These are phyloP conservation scores for Pleochaeta shiraiana DNA, from an alignment of 2,329 filamentous ascomycete genomes.

Conservation along the genomic window DNA sequence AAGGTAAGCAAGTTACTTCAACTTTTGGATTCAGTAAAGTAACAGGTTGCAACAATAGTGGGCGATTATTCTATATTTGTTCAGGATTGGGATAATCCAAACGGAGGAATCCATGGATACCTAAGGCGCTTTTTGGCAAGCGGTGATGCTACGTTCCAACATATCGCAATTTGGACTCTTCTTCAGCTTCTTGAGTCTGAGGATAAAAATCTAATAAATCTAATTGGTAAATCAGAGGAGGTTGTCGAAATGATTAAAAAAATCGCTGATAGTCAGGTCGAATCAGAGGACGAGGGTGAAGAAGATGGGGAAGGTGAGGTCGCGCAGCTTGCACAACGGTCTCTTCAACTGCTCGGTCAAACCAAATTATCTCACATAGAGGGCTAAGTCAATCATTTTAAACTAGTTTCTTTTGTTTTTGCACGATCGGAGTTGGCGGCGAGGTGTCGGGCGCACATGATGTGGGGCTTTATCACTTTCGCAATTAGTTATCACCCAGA, in stretches of 20 bases:
- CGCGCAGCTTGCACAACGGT: constrained; percentile 73
- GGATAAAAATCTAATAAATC: constrained; percentile 67
- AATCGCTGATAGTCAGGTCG: constrained; percentile 75
- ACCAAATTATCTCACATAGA: constrained; percentile 56
- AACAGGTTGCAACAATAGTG: constrained; percentile 32
- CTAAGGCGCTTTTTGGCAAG: constrained; percentile 81
- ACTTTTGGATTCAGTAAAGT: not conserved
- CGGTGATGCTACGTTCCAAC: constrained; percentile 92
- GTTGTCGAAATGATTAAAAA: constrained; percentile 80
- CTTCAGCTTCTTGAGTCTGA: constrained; percentile 91
- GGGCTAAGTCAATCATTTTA: constrained; percentile 21
- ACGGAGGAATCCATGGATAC: constrained; percentile 90
- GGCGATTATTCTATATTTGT: constrained; percentile 95
- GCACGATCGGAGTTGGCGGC: constrained; percentile 17
- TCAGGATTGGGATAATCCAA: constrained; percentile 78
- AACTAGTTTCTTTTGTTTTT: constrained; percentile 14
- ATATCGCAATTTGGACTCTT: constrained; percentile 97
- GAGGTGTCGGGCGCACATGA: constrained; percentile 17
- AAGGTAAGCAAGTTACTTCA: constrained; percentile 40
- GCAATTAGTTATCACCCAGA: not conserved
- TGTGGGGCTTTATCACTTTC: constrained; percentile 7
- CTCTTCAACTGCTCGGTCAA: constrained; percentile 66
- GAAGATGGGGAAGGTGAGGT: constrained; percentile 90
- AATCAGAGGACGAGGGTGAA: constrained; percentile 66
- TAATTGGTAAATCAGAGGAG: constrained; percentile 76